Evolutionary conservation across 345 rosid genomes (phyloP).

Genomic region (Acer saccharum): DNA sequence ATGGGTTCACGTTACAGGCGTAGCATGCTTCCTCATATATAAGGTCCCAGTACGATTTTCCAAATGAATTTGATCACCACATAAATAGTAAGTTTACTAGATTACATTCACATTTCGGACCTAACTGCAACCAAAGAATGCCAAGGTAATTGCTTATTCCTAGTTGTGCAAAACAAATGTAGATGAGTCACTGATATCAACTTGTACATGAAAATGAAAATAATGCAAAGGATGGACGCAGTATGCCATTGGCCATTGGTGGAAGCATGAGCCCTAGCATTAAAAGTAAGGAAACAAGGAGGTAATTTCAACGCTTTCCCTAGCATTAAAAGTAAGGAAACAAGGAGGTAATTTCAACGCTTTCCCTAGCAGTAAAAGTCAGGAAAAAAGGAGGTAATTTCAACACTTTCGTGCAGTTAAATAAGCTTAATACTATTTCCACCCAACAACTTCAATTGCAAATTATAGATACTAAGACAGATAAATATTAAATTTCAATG

Average conservation of each 20-base stretch:
- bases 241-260: constrained; percentile 87
- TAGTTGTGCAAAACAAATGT: constrained; percentile 24
- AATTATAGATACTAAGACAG: neutral
- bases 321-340: too few species aligned
- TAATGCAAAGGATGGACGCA: constrained; percentile 42
- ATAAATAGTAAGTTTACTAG: neutral
- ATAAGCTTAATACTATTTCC: neutral
- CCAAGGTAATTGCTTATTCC: constrained; percentile 46
- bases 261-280: constrained; percentile 82
- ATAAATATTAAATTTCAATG: neutral
- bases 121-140: constrained; percentile 86
- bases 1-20: constrained; percentile 65
- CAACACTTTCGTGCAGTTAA: neutral
- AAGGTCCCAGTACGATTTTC: constrained; percentile 22
- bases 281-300: constrained; percentile 33
- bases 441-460: neutral
- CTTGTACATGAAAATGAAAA: neutral
- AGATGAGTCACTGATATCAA: neutral
- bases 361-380: neutral
- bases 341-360: too few species aligned
- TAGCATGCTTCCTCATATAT: constrained; percentile 58
- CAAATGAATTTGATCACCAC: neutral
- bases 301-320: too few species aligned
- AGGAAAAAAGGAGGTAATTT: constrained; percentile 48
- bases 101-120: constrained; percentile 39